Percentiles rank a stretch among this genome's conserved stretches.
phyloP scores from a whole-genome alignment of 2,329 filamentous ascomycete genomes.

The Epicoccum sorghinum region DNA sequence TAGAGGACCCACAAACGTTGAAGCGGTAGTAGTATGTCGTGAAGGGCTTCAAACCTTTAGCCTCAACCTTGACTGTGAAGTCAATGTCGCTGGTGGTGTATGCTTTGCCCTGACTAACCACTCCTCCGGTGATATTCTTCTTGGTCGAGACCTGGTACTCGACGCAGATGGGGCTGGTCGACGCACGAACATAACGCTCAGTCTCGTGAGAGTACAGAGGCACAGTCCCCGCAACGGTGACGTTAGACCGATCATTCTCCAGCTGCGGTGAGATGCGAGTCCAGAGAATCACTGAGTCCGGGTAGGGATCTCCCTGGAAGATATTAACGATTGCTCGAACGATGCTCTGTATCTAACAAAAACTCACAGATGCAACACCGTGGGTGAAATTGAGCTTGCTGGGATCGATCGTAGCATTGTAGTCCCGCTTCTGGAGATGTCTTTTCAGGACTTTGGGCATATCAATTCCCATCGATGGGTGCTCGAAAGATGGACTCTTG shows the following conservation, averaged over 20 bases:
- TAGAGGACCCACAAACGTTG: constrained; percentile 67
- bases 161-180: constrained; percentile 69
- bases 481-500: constrained; percentile 66
- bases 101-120: constrained; percentile 63
- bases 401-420: constrained; percentile 14
- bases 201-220: constrained; percentile 61
- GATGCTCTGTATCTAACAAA: neutral
- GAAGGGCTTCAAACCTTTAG: constrained; percentile 65
- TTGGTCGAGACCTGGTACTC: constrained; percentile 66
- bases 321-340: neutral
- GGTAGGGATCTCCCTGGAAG: constrained; percentile 49
- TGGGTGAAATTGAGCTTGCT: constrained; percentile 41
- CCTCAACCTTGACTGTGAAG: constrained; percentile 76
- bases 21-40: constrained; percentile 76
- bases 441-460: constrained; percentile 64
- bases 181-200: constrained; percentile 59
- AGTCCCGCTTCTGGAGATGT: constrained; percentile 16
- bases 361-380: constrained; percentile 53
- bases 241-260: constrained; percentile 51
- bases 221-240: constrained; percentile 62
- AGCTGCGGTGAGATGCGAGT: constrained; percentile 45
- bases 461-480: constrained; percentile 66
- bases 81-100: constrained; percentile 77
- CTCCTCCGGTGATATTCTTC: constrained; percentile 50
- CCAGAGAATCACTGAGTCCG: constrained; percentile 46